Conservation (phyloP, 2,329 filamentous ascomycete species). For the Xylariaceae sp. region DNA sequence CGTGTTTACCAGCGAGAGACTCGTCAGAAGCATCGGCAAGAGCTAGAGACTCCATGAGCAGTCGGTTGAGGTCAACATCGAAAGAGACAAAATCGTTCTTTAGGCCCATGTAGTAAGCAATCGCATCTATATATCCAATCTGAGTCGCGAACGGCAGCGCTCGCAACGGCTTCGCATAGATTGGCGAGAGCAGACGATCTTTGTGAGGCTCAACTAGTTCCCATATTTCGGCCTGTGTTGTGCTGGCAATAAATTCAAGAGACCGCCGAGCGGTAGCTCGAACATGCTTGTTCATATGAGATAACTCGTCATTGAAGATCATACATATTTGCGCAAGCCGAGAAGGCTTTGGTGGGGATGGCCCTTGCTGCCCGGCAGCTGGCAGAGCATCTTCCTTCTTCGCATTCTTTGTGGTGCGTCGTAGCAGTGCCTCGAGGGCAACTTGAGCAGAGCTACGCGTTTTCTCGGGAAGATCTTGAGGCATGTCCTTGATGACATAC, state of each 20-base stretch:
- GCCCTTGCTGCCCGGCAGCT: conserved; percentile 37
- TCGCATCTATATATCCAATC: conserved; percentile 97
- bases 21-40: conserved; percentile 94
- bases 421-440: conserved; percentile 76
- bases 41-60: conserved; percentile 90
- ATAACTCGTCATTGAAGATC: conserved; percentile 82
- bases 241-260: conserved; percentile 76
- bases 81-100: conserved; percentile 88
- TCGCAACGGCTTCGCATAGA: conserved; percentile 91
- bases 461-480: conserved; percentile 85
- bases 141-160: conserved; percentile 92
- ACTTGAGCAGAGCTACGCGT: conserved; percentile 80
- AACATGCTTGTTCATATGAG: conserved; percentile 94
- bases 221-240: conserved; percentile 74
- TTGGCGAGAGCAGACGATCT: conserved; percentile 82
- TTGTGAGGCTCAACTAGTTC: conserved; percentile 88
- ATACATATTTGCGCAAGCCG: conserved; percentile 76
- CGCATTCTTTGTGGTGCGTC: conserved; percentile 73
- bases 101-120: conserved; percentile 89
- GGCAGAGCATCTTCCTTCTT: conserved; percentile 72
- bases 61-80: conserved; percentile 83
- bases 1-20: conserved; percentile 84
- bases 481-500: conserved; percentile 98
- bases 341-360: conserved; percentile 48
- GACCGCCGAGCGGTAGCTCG: conserved; percentile 81